Evolutionary conservation across 23 red algal genomes (phyloP).

Genomic region (Chondrus crispus): DNA sequence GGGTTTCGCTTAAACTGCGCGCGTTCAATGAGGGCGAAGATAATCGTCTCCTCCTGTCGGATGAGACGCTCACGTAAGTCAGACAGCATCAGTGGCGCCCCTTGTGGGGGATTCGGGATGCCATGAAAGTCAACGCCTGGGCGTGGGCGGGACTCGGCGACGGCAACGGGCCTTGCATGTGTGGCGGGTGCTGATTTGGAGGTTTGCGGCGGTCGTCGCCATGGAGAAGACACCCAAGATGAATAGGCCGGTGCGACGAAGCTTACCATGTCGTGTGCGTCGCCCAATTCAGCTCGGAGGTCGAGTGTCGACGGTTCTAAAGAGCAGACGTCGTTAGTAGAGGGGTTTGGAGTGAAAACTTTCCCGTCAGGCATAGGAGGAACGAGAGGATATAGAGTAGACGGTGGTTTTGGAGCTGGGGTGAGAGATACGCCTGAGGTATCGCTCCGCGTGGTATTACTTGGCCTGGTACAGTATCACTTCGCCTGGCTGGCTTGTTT

Average conservation of each 20-base stretch:
- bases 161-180: background rate
- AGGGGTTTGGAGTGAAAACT: no score
- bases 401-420: no score
- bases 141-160: background rate
- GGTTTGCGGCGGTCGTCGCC: background rate
- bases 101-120: slow-evolving; percentile 84
- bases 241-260: background rate
- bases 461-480: no score
- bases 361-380: no score
- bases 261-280: background rate
- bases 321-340: no score
- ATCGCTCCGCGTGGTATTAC: no score
- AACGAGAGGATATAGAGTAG: no score
- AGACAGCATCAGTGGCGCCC: slow-evolving; percentile 45
- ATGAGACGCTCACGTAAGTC: slow-evolving; percentile 86
- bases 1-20: slow-evolving; percentile 86
- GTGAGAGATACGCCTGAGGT: no score
- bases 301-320: no score
- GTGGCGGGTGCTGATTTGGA: no score
- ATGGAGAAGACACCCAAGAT: background rate
- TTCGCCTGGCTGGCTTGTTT: no score
- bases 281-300: no score
- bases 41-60: slow-evolving; percentile 99
- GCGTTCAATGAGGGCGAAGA: slow-evolving; percentile 97
- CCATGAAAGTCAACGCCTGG: slow-evolving; percentile 71